Evolutionary conservation across 2,329 filamentous ascomycete genomes (phyloP), one percentile per base, ranked within the genome.

Genomic region (Fusarium solani-melongenae): DNA sequence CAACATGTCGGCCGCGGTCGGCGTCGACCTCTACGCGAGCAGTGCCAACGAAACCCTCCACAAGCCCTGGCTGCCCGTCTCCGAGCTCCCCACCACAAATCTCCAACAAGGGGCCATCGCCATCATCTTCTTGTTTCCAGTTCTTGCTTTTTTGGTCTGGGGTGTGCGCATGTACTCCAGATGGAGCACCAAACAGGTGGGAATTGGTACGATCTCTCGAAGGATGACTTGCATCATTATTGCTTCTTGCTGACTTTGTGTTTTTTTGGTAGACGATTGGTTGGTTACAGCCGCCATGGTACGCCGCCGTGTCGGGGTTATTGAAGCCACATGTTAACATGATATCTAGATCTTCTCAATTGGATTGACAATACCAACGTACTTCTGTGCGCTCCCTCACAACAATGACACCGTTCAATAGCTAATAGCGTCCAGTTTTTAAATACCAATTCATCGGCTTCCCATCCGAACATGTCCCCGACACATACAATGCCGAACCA

Each of bases 391-490:
- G 73, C 15, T 8, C 2, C 6, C 1, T 12, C 7, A 5, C 0
- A 6, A 5, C 14, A 8, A 20, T 4, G 1, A 0, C 6, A 5
- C 6, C 3, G 17, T 58, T 58, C 6, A 5, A 38, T 1, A 0
- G 36, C 33, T 66, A 20, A 51, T 33, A 27, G 1, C 22, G 2
- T 27, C 11, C 14, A 75, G 74, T 67, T 46, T 51, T 76, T 15
- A 69, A 66, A 22, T 75, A 76, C 15, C 63, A 76, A n/a, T 76
- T 66, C 38, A 46, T 64, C 22, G 74, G 74, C 20, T 75, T 76
- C 27, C 44, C 27, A 3, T 73, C 63, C 2, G 33, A 24, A 31
- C 17, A 64, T 2, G 34, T 74, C 3, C 73, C 71, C 20, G 29
- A 67, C 5, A 61, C 60, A 0, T 75, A 76, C 29, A 51, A 76